These are phyloP conservation scores for Mangifera indica DNA, from an alignment of 345 rosid species.

Conservation along the genomic window DNA sequence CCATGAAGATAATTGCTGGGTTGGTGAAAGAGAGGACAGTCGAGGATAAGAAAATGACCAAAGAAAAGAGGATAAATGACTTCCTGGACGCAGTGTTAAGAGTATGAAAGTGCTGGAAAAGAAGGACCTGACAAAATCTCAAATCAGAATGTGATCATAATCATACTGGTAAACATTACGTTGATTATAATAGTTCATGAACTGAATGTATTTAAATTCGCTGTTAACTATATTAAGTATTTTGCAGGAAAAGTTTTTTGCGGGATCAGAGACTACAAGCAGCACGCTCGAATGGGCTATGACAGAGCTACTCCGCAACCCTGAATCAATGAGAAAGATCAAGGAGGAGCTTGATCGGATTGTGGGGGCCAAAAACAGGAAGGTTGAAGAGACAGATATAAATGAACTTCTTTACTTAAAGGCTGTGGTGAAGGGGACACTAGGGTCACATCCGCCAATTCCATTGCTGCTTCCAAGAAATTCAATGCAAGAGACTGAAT, in stretches of 20 bases:
- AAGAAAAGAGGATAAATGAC: not conserved
- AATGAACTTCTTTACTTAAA: slow-evolving; percentile 6
- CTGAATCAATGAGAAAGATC: slow-evolving; percentile 2
- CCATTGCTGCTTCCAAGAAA: not conserved
- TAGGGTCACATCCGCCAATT: not conserved
- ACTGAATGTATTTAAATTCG: not conserved
- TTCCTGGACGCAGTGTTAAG: slow-evolving; percentile 22
- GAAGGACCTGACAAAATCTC: slow-evolving; percentile 15
- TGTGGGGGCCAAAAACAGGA: not conserved
- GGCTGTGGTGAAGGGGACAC: slow-evolving; percentile 16
- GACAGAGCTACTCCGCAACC: slow-evolving; percentile 13
- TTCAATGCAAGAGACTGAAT: no score
- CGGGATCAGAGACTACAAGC: not conserved
- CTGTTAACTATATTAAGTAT: not conserved
- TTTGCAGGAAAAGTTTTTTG: slow-evolving; percentile 3
- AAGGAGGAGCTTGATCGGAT: slow-evolving; percentile 11
- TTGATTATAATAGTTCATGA: no score
- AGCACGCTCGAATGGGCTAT: not conserved
- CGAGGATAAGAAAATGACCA: not conserved
- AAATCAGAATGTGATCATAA: slow-evolving; percentile 1
- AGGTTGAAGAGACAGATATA: slow-evolving; percentile 7
- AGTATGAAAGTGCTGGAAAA: slow-evolving; percentile 17
- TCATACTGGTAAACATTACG: slow-evolving; percentile 16
- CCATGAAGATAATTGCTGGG: slow-evolving; percentile 12
- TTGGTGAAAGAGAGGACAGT: slow-evolving; percentile 19